Conservation (phyloP, 768 basidiomycete genomes). For the Xerocomellus amylosporus region DNA sequence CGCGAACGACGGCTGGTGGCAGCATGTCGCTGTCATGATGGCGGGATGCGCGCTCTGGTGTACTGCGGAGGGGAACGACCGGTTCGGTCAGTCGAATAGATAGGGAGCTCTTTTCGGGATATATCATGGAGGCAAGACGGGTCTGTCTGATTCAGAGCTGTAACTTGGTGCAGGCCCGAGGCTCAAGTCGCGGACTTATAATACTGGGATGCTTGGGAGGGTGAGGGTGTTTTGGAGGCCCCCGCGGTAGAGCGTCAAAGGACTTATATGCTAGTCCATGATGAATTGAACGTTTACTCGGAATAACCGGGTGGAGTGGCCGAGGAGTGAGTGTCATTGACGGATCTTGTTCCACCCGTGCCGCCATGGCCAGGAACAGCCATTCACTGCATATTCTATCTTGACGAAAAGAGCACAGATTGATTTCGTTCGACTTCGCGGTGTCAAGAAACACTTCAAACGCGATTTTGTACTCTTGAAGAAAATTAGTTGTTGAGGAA, state of each 20-base stretch:
- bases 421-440: too few species aligned
- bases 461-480: too few species aligned
- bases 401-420: too few species aligned
- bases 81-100: constrained; percentile 68
- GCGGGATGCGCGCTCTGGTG: constrained; percentile 34
- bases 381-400: too few species aligned
- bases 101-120: constrained; percentile 41
- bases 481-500: too few species aligned
- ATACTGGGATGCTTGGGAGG: background rate
- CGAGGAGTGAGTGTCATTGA: background rate
- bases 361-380: background rate
- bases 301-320: background rate
- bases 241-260: background rate
- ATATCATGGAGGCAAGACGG: constrained; percentile 7
- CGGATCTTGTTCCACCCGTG: constrained; percentile 12
- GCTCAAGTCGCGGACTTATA: background rate
- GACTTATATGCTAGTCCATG: background rate
- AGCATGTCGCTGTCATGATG: constrained; percentile 33
- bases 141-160: background rate
- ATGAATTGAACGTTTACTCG: background rate
- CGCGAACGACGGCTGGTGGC: constrained; percentile 63
- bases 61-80: constrained; percentile 61
- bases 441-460: too few species aligned
- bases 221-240: background rate
- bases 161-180: background rate